A percentile compares a stretch with the other conserved stretches of the same genome.
These are phyloP conservation scores for Besnoitia besnoiti DNA, from an alignment of 169 alveolate genomes.

Conservation along the genomic window DNA sequence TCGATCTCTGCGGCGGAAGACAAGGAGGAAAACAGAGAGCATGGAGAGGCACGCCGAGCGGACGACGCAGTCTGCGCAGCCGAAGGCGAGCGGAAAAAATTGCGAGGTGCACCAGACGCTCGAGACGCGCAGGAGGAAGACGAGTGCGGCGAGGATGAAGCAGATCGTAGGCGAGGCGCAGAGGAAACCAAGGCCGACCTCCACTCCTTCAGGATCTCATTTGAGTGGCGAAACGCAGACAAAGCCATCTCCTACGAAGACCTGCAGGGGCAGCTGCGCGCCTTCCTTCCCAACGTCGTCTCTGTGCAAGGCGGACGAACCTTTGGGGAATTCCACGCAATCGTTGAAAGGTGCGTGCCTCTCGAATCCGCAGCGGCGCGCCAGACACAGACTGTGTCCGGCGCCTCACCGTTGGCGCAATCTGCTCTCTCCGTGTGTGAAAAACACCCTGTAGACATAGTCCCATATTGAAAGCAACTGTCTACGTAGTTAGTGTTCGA, in stretches of 20 bases:
- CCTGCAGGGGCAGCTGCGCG: slow-evolving; percentile 13
- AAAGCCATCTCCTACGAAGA: slow-evolving; percentile 23
- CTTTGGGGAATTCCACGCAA: slow-evolving; percentile 56
- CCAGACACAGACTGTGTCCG: no score
- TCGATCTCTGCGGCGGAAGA: not conserved
- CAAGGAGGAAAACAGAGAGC: not conserved
- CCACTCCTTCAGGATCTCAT: not conserved
- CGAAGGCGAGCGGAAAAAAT: not conserved
- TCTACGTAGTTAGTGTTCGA: no score
- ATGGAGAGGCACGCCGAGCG: not conserved
- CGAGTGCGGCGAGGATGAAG: not conserved
- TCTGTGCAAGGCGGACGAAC: slow-evolving; percentile 42
- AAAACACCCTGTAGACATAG: no score
- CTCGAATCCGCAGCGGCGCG: not conserved
- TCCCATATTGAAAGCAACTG: no score
- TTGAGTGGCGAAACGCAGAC: slow-evolving; percentile 11
- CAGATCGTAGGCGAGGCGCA: not conserved
- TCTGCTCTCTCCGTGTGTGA: no score
- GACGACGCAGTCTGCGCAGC: not conserved
- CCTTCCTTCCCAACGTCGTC: slow-evolving; percentile 51
- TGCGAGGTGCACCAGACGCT: not conserved
- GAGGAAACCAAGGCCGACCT: not conserved
- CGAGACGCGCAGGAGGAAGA: not conserved
- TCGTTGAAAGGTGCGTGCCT: slow-evolving; percentile 39
- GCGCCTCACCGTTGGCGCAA: no score